Percentiles rank a stretch among this genome's conserved stretches.
These are phyloP conservation scores for Termitomyces sp. DNA, from an alignment of 768 basidiomycete species.

Conservation along the genomic window DNA sequence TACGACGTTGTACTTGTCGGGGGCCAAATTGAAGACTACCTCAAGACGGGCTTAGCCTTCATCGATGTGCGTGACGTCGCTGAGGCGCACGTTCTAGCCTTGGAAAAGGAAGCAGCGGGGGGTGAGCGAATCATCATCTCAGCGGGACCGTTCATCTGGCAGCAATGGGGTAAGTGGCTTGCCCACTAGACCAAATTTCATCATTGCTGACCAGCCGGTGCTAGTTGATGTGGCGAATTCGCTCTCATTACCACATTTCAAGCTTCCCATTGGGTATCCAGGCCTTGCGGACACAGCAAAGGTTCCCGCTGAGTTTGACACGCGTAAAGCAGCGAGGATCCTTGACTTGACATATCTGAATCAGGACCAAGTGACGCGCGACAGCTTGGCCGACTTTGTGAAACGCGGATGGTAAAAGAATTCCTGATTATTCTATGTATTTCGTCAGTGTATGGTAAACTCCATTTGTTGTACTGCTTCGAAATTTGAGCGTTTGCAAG, in stretches of 20 bases:
- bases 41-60: conserved; percentile 21
- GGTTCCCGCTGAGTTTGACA: conserved; percentile 25
- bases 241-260: conserved; percentile 18
- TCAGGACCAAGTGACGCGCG: conserved; percentile 34
- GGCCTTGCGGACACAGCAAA: conserved; percentile 22
- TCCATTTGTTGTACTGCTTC: not conserved
- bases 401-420: conserved; percentile 31
- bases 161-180: conserved; percentile 22
- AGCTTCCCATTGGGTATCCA: conserved; percentile 27
- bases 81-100: conserved; percentile 43
- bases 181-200: not conserved
- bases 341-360: conserved; percentile 38
- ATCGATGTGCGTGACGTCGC: conserved; percentile 46
- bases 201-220: not conserved
- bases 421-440: not conserved
- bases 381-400: conserved; percentile 36
- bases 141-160: conserved; percentile 22
- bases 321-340: conserved; percentile 31
- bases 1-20: conserved; percentile 24
- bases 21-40: conserved; percentile 14
- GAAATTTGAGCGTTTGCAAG: not conserved
- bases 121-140: conserved; percentile 47
- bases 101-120: conserved; percentile 41
- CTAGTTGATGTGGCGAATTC: conserved; percentile 33
- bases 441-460: too few species aligned